phyloP scores from a whole-genome alignment of 805 yeast species.

The Naumovozyma baii region DNA sequence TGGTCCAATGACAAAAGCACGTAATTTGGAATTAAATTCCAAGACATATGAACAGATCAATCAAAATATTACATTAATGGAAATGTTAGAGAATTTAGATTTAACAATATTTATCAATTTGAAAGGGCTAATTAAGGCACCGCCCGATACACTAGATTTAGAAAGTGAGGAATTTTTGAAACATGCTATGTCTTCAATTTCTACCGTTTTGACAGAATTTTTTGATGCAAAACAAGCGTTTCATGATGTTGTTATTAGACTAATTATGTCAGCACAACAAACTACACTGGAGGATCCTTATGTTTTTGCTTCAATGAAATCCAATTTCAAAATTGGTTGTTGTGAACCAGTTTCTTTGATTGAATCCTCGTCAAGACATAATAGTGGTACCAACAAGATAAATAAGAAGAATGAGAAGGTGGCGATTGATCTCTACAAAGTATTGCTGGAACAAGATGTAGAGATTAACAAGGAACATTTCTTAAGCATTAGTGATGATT shows the following conservation, averaged over 20 bases:
- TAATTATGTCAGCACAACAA: slow-evolving; percentile 60
- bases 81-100: slow-evolving; percentile 27
- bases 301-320: slow-evolving; percentile 53
- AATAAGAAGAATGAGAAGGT: slow-evolving; percentile 5
- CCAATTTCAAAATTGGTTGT: slow-evolving; percentile 35
- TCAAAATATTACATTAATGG: slow-evolving; percentile 20
- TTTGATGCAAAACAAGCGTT: slow-evolving; percentile 63
- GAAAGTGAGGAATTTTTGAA: slow-evolving; percentile 27
- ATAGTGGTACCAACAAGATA: slow-evolving; percentile 3
- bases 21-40: slow-evolving; percentile 19
- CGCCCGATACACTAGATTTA: slow-evolving; percentile 14
- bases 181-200: slow-evolving; percentile 22
- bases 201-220: slow-evolving; percentile 47
- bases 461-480: slow-evolving; percentile 32
- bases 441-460: slow-evolving; percentile 40
- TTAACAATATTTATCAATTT: slow-evolving; percentile 26
- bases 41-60: slow-evolving; percentile 27
- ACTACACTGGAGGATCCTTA: slow-evolving; percentile 68
- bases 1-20: slow-evolving; percentile 9
- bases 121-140: slow-evolving; percentile 14
- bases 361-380: background rate
- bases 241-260: slow-evolving; percentile 48
- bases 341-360: slow-evolving; percentile 22
- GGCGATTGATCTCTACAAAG: slow-evolving; percentile 36
- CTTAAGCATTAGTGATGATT: slow-evolving; percentile 24